Percentiles rank a stretch among this genome's conserved stretches.
Conservation (phyloP, 148 eudicot genomes). For the Fallopia convolvulus region DNA sequence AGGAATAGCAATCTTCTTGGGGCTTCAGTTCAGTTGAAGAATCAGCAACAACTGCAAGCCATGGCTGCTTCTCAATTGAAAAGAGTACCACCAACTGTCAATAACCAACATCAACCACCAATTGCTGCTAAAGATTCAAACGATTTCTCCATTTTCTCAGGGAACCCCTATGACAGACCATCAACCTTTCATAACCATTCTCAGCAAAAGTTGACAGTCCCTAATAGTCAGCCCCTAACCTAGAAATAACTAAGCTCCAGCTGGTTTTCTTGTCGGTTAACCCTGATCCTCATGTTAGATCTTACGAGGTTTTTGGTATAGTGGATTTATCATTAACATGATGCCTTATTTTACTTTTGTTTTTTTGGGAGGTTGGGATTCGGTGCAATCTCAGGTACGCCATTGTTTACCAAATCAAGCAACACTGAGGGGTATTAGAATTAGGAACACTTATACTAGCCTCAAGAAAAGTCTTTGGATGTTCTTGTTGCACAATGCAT, state of each 20-base stretch:
- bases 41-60: slow-evolving; percentile 2
- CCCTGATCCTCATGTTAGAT: background rate
- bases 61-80: slow-evolving; percentile 7
- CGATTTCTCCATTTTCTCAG: background rate
- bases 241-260: background rate
- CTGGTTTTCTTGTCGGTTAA: background rate
- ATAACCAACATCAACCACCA: background rate
- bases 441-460: background rate
- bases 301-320: background rate
- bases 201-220: slow-evolving; percentile 1
- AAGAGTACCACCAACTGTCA: background rate
- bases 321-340: background rate
- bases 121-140: background rate
- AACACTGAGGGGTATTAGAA: background rate
- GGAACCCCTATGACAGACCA: background rate
- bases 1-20: background rate
- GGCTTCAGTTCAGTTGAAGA: background rate
- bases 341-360: background rate
- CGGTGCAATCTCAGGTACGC: background rate
- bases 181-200: background rate
- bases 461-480: slow-evolving; percentile 2
- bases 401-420: background rate
- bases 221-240: background rate
- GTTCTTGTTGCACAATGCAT: background rate
- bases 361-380: background rate